Conservation (phyloP, 2,329 filamentous ascomycete genomes). For the Microcyclospora pomicola region DNA sequence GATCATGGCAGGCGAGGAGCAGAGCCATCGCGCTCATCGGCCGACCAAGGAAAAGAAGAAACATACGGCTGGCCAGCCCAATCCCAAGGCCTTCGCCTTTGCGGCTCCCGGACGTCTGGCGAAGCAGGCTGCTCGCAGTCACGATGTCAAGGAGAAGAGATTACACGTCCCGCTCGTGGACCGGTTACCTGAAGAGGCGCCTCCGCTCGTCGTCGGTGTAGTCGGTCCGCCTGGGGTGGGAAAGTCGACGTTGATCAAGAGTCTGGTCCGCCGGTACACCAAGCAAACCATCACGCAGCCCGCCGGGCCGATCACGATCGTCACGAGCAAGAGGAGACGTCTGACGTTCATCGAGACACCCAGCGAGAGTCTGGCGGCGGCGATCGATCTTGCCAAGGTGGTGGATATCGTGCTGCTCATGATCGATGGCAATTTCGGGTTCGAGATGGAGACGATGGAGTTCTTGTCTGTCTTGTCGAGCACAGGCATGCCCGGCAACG, state of each 20-base stretch:
- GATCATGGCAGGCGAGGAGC: conserved; percentile 37
- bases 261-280: conserved; percentile 81
- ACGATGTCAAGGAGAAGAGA: conserved; percentile 85
- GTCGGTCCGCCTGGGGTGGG: conserved; percentile 89
- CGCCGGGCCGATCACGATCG: conserved; percentile 83
- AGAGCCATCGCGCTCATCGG: conserved; percentile 73
- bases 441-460: conserved; percentile 99
- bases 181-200: conserved; percentile 85
- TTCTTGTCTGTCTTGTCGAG: conserved; percentile 88
- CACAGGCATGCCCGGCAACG: conserved; percentile 95
- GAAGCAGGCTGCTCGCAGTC: conserved; percentile 57
- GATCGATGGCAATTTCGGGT: conserved; percentile 98
- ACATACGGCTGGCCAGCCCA: conserved; percentile 46
- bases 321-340: conserved; percentile 88
- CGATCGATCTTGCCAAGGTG: conserved; percentile 95
- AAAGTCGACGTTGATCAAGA: conserved; percentile 92
- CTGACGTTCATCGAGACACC: conserved; percentile 94
- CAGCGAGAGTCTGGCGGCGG: conserved; percentile 80
- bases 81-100: conserved; percentile 84
- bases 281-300: conserved; percentile 89
- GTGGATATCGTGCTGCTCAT: conserved; percentile 94
- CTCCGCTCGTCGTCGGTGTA: conserved; percentile 82
- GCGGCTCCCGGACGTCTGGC: conserved; percentile 68
- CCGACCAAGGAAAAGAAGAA: conserved; percentile 83
- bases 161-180: conserved; percentile 95